Percentiles rank a stretch among this genome's conserved stretches.
These are phyloP conservation scores for Boletus pseudo-olivaceus DNA, from an alignment of 768 basidiomycete species.

Conservation along the genomic window DNA sequence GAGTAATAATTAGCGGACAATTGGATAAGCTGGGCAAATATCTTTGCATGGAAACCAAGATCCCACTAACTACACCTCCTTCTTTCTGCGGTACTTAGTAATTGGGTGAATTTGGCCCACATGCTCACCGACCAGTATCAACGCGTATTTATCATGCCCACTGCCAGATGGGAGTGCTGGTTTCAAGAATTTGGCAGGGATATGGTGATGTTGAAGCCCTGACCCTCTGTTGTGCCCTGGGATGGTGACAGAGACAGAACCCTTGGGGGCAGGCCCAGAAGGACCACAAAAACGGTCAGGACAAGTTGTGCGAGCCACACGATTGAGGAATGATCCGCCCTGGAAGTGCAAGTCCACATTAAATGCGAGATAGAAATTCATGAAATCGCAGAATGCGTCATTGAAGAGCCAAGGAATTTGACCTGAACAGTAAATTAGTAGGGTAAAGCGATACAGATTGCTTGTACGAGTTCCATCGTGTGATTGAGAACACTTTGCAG, in stretches of 20 bases:
- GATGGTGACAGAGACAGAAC: not conserved
- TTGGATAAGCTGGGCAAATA: not conserved
- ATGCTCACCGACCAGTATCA: not conserved
- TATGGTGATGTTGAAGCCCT: not conserved
- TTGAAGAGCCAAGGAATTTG: not conserved
- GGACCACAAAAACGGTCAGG: not conserved
- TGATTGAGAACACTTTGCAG: conserved; percentile 18
- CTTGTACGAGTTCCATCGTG: conserved; percentile 29
- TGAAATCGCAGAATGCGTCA: not conserved
- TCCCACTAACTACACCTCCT: not conserved
- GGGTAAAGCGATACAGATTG: conserved; percentile 10
- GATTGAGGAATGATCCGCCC: not conserved
- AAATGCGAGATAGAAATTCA: not conserved
- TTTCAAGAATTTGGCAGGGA: not conserved
- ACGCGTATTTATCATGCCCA: not conserved
- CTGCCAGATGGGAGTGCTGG: not conserved
- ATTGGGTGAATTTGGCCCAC: not conserved
- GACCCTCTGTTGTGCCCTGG: not conserved
- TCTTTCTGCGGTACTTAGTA: not conserved
- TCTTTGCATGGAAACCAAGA: not conserved
- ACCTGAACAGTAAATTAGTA: not conserved
- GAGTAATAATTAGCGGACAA: too few species aligned
- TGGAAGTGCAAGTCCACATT: not conserved
- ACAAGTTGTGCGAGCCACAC: not conserved
- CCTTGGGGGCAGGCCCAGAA: not conserved